phyloP scores from a whole-genome alignment of 2,329 filamentous ascomycete genomes.

The Ascochyta viciae-villosae region DNA sequence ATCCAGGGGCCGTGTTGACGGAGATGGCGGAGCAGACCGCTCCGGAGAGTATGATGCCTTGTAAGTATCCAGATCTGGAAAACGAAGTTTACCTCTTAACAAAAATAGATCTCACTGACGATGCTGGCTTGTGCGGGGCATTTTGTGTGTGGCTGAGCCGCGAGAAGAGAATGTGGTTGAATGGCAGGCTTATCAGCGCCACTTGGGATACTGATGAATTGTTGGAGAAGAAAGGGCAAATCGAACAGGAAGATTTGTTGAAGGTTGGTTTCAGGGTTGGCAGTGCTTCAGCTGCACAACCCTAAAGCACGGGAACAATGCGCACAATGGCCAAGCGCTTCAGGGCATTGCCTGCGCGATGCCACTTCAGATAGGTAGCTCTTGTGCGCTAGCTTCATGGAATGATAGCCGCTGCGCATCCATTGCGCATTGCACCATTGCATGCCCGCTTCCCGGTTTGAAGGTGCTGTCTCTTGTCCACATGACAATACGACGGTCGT shows the following conservation, averaged over 20 bases:
- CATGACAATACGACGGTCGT: not conserved
- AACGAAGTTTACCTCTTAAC: not conserved
- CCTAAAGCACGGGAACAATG: not conserved
- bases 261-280: slow-evolving; percentile 36
- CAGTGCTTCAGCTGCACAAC: slow-evolving; percentile 1
- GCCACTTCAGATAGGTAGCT: not conserved
- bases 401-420: slow-evolving; percentile 18
- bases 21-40: slow-evolving; percentile 35
- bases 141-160: slow-evolving; percentile 44
- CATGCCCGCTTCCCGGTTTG: not conserved
- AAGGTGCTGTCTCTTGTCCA: not conserved
- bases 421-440: not conserved
- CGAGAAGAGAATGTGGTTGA: slow-evolving; percentile 43
- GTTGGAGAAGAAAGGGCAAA: slow-evolving; percentile 24
- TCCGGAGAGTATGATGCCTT: slow-evolving; percentile 35
- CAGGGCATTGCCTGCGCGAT: not conserved
- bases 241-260: slow-evolving; percentile 36
- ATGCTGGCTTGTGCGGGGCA: slow-evolving; percentile 38
- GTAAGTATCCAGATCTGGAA: slow-evolving; percentile 21
- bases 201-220: slow-evolving; percentile 44
- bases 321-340: not conserved
- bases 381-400: not conserved
- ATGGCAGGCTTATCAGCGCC: slow-evolving; percentile 36
- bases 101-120: slow-evolving; percentile 35
- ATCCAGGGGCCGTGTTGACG: slow-evolving; percentile 42